These are phyloP conservation scores for Taxawa tesnikishii DNA, from an alignment of 2,329 filamentous ascomycete genomes.

Conservation along the genomic window DNA sequence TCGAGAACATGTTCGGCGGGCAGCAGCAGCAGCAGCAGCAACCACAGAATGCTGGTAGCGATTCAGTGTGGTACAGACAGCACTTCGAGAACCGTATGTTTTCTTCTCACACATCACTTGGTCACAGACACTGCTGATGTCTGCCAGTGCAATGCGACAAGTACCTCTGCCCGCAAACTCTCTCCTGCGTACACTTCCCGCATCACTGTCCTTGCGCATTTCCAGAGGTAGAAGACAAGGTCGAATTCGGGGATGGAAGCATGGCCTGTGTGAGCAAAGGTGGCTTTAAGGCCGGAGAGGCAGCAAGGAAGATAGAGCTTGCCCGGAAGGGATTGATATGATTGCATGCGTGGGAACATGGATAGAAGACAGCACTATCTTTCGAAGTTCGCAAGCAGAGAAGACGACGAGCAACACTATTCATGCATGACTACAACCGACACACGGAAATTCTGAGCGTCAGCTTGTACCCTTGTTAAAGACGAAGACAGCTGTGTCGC, in stretches of 20 bases:
- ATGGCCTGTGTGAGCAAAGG: constrained; percentile 64
- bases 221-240: constrained; percentile 49
- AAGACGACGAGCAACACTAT: too few species aligned
- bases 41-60: constrained; percentile 71
- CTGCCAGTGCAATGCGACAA: constrained; percentile 68
- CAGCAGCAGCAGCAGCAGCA: constrained; percentile 46
- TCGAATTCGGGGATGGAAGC: constrained; percentile 61
- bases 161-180: constrained; percentile 87
- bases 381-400: too few species aligned
- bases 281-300: constrained; percentile 60
- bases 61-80: constrained; percentile 66
- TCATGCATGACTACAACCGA: too few species aligned
- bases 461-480: too few species aligned
- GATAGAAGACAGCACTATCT: too few species aligned
- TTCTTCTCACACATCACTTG: not conserved
- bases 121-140: not conserved
- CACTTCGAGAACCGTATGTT: constrained; percentile 53
- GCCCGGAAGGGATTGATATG: constrained; percentile 66
- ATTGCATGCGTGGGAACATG: constrained; percentile 5
- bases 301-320: constrained; percentile 63
- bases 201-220: constrained; percentile 94
- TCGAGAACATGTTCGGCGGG: constrained; percentile 89
- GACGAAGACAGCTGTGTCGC: too few species aligned
- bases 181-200: constrained; percentile 90
- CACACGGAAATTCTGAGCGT: too few species aligned